Conservation (phyloP, 1,139 yeast species). For the Yueomyces sp. region DNA sequence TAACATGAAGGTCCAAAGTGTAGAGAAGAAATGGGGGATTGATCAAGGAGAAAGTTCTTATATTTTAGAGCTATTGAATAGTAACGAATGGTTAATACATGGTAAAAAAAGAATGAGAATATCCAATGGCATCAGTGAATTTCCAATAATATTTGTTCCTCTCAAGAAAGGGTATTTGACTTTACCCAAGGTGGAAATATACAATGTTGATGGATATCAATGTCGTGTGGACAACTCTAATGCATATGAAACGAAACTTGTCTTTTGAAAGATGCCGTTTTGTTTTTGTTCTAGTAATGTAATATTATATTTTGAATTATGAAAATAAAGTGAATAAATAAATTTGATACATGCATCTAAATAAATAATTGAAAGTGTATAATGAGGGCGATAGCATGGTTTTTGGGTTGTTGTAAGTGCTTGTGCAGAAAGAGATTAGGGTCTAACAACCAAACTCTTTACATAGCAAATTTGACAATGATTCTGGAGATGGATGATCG, state of each 20-base stretch:
- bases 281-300: not conserved
- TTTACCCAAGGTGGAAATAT: constrained; percentile 52
- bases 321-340: not conserved
- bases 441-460: no score
- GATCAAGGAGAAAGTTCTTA: not conserved
- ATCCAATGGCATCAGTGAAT: constrained; percentile 7
- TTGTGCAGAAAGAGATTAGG: no score
- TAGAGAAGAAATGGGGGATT: constrained; percentile 12
- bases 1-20: constrained; percentile 9
- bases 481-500: constrained; percentile 55
- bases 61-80: constrained; percentile 14
- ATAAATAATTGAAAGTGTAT: no score
- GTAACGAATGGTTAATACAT: constrained; percentile 23
- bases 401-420: no score
- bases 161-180: constrained; percentile 59
- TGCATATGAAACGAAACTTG: constrained; percentile 53
- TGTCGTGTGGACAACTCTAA: constrained; percentile 57
- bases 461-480: constrained; percentile 27
- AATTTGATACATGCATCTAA: not conserved
- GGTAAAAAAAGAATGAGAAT: constrained; percentile 19
- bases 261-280: constrained; percentile 17
- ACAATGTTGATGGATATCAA: constrained; percentile 22
- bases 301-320: no score
- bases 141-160: constrained; percentile 51
- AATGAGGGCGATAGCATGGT: no score